phyloP scores from a whole-genome alignment of 345 rosid species.

The Citrus maxima region DNA sequence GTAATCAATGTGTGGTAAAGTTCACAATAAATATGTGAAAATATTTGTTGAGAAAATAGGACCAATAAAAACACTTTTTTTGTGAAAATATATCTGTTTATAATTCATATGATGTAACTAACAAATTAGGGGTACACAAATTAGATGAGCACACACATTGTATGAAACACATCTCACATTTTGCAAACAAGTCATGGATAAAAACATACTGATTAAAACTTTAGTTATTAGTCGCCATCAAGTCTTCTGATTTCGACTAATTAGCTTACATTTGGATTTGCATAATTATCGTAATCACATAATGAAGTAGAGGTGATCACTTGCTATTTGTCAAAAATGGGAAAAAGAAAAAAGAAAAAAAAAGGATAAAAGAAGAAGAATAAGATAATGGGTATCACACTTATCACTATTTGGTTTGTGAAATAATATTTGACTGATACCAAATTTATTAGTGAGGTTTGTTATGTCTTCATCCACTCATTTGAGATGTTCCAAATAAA shows the following conservation, averaged over 20 bases:
- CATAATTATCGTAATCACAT: neutral
- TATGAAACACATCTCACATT: neutral
- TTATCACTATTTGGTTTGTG: neutral
- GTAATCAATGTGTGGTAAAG: neutral
- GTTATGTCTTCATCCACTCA: too few relatives aligned
- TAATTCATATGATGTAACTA: neutral
- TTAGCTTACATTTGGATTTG: neutral
- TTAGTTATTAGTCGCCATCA: neutral
- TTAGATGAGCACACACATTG: neutral
- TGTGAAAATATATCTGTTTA: neutral
- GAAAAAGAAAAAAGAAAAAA: neutral
- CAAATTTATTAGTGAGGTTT: too few relatives aligned
- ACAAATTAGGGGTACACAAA: neutral
- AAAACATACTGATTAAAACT: neutral
- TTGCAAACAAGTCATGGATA: neutral
- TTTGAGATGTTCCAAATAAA: too few relatives aligned
- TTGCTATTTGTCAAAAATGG: neutral
- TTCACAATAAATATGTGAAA: neutral
- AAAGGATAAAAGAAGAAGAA: neutral
- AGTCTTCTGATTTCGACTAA: neutral
- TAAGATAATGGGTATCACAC: neutral
- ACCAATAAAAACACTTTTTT: neutral
- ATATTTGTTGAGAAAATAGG: neutral
- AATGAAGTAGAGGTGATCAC: neutral
- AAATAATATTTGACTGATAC: too few relatives aligned